Percentiles rank a stretch among this genome's conserved stretches.
Conservation (phyloP, 306 rosid species). For the Acacia melanoxylon region DNA sequence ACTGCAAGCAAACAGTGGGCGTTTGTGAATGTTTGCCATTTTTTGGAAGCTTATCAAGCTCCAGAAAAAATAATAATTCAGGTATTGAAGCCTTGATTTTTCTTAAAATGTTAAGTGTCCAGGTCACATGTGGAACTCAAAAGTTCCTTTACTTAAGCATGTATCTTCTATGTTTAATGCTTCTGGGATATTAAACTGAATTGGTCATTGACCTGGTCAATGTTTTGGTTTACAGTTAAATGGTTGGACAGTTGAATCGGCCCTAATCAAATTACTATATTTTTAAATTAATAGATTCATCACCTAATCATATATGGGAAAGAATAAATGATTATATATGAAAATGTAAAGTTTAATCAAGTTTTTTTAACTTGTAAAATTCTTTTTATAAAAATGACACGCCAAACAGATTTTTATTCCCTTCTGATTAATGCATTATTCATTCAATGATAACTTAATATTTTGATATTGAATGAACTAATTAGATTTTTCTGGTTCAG, state of each 20-base stretch:
- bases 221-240: not conserved
- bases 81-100: constrained; percentile 45
- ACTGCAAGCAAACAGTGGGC: constrained; percentile 99
- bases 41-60: constrained; percentile 98
- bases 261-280: not conserved
- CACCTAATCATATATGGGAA: not conserved
- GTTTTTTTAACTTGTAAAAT: not conserved
- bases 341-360: not conserved
- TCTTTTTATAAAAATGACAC: not conserved
- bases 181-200: not conserved
- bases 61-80: constrained; percentile 98
- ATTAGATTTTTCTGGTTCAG: not conserved
- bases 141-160: not conserved
- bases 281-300: not conserved
- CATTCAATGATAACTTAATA: not conserved
- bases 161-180: not conserved
- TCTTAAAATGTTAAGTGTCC: not conserved
- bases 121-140: not conserved
- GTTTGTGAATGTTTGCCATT: constrained; percentile 99
- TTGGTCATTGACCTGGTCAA: not conserved
- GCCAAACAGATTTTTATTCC: not conserved
- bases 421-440: not conserved
- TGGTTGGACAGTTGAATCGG: not conserved
- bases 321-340: not conserved
- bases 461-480: not conserved